Base-by-base conservation (phyloP, 306 rosid species). In the Carpinus viminea region DNA sequence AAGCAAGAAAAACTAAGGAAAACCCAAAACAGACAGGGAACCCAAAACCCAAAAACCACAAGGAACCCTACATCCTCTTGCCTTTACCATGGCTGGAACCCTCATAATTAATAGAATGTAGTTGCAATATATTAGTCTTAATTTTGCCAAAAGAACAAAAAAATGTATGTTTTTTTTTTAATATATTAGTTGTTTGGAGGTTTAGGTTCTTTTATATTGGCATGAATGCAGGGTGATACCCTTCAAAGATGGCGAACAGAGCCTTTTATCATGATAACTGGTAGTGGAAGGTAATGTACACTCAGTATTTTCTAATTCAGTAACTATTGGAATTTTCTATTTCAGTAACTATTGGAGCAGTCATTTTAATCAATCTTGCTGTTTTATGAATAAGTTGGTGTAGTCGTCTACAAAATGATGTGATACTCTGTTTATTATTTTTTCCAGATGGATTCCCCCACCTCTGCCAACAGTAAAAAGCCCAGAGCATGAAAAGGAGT, bases 191-290 rank as follows among this genome's bases (percentile, higher is more conserved):
- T 20, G 50, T 13, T 55, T 45, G 24, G 31, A 59, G 38, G 18
- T 24, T 57, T 41, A 10, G 34, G 47, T 73, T 16, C 21, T 17
- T 53, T 53, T 53, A 11, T 59, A 21, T 24, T 59, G 65, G 68
- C 68, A 5, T 82, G 52, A 60, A 60, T 85, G 74, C 82, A 89
- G 92, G 99, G 99, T 66, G 99, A 96, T 85, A 96, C 99, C 47
- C 94, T 93, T 84, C 99, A 93, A 81, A 90, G 99, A 88, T 96
- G 99, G 99, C 86, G 99, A 76, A 96, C 93, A 16, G 99, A 96
- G 84, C 99, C 99, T 80, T 93, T 96, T 80, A 96, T 96, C 75
- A 93, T 96, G 99, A 93, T 96, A 78, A 93, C 99, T 76, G 99
- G 99, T 65, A 96, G 99, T 86, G 99, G 99, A 84, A 96, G 99